Evolutionary conservation across 768 basidiomycete genomes (phyloP), one percentile per base, ranked within the genome.

Genomic region (Podaxis mareebaensis): DNA sequence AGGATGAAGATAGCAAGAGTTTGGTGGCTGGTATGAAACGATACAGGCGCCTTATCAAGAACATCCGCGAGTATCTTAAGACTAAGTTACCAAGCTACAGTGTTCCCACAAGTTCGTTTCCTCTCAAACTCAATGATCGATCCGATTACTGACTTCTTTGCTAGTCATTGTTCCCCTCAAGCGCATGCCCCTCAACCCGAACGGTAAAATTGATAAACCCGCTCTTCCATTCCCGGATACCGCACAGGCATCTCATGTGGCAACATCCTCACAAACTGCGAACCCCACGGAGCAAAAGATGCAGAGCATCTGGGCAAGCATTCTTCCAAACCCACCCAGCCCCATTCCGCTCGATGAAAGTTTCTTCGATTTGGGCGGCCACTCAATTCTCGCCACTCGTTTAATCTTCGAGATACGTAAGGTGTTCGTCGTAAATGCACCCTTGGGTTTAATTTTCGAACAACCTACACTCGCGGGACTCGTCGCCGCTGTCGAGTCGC

Each of bases 161-260:
- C 11, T 72, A 93, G 96, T 99, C 24, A 96, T 98, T 67, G 94
- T 99, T 33, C 97, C 97, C 0, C 84, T 99, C 28, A 85, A 84
- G 56, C 90, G 95, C 60, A 96, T 99, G 92, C 97, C 97, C 20
- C 85, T 99, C 56, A 99, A 98, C 70, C 97, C 97, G 6, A 99
- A 99, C 73, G 97, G 97, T 65, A 99, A 99, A 78, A 90, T 99
- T 73, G 97, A 99, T 80, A 99, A 99, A 72, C 96, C 97, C 0
- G 92, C 93, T 0, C 86, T 99, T 52, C 97, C 97, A 11, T 99
- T 99, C 88, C 97, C 97, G 6, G 97, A 99, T 75, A 99, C 97
- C 0, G 92, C 89, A 3, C 88, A 92, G 64, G 83, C 81, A 1
- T 77, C 81, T 6, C 68, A 78, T 22, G 75, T 81, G 46, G 81